Base-by-base conservation (phyloP, 768 basidiomycete genomes). In the Leccinellum rugosiceps region DNA sequence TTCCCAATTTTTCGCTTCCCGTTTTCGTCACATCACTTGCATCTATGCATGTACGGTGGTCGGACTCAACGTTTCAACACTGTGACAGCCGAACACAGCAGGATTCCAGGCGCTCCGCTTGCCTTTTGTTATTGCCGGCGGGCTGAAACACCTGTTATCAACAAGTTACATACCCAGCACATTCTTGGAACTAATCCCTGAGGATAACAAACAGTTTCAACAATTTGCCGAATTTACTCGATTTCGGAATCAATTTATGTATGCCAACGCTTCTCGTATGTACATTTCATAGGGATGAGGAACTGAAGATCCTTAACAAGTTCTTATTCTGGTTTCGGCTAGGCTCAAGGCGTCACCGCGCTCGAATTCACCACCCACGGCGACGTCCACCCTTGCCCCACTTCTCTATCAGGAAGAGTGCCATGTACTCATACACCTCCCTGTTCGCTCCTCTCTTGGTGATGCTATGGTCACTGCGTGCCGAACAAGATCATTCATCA, bases 391-490 rank as follows among this genome's bases (percentile, higher is more conserved):
- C 90, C 65, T 86, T 89, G 26, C 95, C 94, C 95, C 96, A 98
- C 70, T 93, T 94, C 75, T 97, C 94, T 1, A 85, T 61, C 58
- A 99, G 75, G 75, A 94, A 98, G 25, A 74, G 77, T 2, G 86
- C 86, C 83, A 98, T 83, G 74, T 81, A 96, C 71, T 95, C 86
- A 63, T 88, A 91, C 47, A 99, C 74, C 75, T 96, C 96, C 63
- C 88, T 74, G 61, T 89, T 82, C 2, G 91, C 95, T 1, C 88
- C 90, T 41, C 94, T 77, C 59, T 75, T 81, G 31, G 58, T 71
- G 63, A 98, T 96, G 10, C 76, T 67, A 67, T 97, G 96, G 68
- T 95, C 92, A 64, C 93, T 95, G 69, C 46, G 55, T 38, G 43
- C 31, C 55, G 15, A 30, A 43, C 19, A 25, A 49, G 25, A 32